phyloP scores from a whole-genome alignment of 306 rosid genomes.

The Prunus mume region DNA sequence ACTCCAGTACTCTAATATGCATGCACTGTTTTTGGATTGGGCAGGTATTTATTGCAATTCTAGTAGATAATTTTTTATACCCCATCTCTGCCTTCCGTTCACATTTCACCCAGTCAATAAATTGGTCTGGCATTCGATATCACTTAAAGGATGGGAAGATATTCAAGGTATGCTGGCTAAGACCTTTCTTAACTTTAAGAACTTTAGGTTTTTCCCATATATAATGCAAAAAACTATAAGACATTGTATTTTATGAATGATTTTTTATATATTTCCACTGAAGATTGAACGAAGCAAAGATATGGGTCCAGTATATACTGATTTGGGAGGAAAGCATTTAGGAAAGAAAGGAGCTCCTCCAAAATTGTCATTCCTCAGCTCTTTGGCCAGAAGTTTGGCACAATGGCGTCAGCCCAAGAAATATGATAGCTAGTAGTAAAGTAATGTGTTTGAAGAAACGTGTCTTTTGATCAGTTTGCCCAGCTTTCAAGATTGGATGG shows the following conservation, averaged over 20 bases:
- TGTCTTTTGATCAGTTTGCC: conserved; percentile 25
- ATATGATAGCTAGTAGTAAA: conserved; percentile 52
- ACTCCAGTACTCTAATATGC: conserved; percentile 12
- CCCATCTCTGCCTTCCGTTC: conserved; percentile 86
- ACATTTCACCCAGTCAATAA: conserved; percentile 84
- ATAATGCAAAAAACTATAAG: neutral
- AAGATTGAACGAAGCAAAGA: conserved; percentile 90
- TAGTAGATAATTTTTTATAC: conserved; percentile 89
- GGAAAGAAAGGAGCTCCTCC: conserved; percentile 72
- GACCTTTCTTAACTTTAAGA: conserved; percentile 6
- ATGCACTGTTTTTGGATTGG: conserved; percentile 16
- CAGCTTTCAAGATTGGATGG: conserved; percentile 26
- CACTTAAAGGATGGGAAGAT: conserved; percentile 87
- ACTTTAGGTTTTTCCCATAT: neutral
- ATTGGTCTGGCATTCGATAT: conserved; percentile 93
- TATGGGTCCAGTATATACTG: conserved; percentile 70
- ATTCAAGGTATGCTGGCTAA: conserved; percentile 51
- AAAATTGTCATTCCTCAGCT: conserved; percentile 57
- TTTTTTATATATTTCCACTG: conserved; percentile 20
- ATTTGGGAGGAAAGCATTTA: conserved; percentile 84
- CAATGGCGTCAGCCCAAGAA: conserved; percentile 77
- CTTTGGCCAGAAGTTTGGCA: conserved; percentile 55
- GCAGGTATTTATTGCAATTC: conserved; percentile 92
- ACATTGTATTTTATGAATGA: neutral
- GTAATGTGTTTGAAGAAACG: conserved; percentile 10